Conservation (phyloP, 352 stramenopile genomes). For the Thalassiosira livingstoniorum region DNA sequence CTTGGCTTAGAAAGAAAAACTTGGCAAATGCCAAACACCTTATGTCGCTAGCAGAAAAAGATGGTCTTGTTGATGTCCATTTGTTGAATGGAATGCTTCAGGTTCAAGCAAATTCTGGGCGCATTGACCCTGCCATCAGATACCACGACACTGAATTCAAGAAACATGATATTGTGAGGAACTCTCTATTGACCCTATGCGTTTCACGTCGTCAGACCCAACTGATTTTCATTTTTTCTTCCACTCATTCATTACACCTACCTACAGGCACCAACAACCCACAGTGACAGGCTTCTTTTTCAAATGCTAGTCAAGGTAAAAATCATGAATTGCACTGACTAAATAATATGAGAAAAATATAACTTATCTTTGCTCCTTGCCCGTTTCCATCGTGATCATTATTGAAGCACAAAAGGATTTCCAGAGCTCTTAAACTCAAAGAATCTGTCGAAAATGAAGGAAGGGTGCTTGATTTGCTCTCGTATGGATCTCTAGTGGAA, state of each 20-base stretch:
- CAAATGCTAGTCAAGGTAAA: constrained; percentile 86
- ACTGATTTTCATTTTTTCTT: constrained; percentile 26
- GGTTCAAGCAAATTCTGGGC: constrained; percentile 70
- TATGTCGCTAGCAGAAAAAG: constrained; percentile 70
- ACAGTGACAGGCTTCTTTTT: constrained; percentile 82
- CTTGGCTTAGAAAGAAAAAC: constrained; percentile 75
- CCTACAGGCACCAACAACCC: constrained; percentile 68
- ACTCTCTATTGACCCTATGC: background rate
- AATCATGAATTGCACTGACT: no score
- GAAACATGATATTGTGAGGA: constrained; percentile 68
- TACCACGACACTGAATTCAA: constrained; percentile 77
- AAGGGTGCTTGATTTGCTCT: constrained; percentile 76
- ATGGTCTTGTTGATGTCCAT: constrained; percentile 74
- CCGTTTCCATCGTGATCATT: no score
- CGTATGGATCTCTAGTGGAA: constrained; percentile 80
- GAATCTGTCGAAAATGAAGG: constrained; percentile 74
- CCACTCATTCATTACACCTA: constrained; percentile 1
- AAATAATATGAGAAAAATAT: no score
- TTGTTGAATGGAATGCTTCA: constrained; percentile 82
- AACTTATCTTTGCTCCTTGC: no score
- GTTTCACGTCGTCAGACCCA: background rate
- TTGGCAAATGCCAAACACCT: constrained; percentile 73
- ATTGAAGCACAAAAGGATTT: constrained; percentile 77
- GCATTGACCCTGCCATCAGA: constrained; percentile 70
- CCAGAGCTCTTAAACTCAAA: constrained; percentile 80